Base-by-base conservation (phyloP, 2,329 filamentous ascomycete genomes). In the Pseudogymnoascus sp. region DNA sequence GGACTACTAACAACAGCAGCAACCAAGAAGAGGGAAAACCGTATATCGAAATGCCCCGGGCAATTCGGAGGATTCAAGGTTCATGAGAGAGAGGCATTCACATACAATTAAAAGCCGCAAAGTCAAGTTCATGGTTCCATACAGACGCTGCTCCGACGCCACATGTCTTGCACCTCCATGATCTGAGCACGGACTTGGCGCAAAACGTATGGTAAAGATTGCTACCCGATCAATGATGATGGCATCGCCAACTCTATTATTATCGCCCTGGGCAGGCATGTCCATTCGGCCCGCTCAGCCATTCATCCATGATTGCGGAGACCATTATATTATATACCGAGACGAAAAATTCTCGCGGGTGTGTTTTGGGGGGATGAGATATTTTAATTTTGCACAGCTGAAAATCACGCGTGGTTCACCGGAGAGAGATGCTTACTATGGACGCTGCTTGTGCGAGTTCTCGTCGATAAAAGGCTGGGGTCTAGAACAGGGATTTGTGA, bases 401-500 rank as follows among this genome's bases (percentile, higher is more conserved):
- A 52, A 49, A 52, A 52, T 52, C 43, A 52, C 43, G 28, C 43
- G 43, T 25, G 8, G 5, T n/a, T 8, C 43, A 28, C 21, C 18
- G 12, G 41, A 28, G 23, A 14, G 23, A 7, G 7, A 49, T 28
- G 23, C 43, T 49, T 7, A 28, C 23, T 8, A 16, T 16, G 23
- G 14, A 7, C 5, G 43, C 23, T 52, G 23, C 23, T 52, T 52
- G 23, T 52, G 43, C 23, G 23, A 52, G 43, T 12, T 12, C 18
- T 52, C 6, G 23, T 28, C 23, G 14, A 16, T 11, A 12, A 16
- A 6, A n/a, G 43, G 23, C 23, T 14, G 41, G 11, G 16, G 38
- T 52, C 43, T 52, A 52, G 43, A 52, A 52, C 43, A 52, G 43
- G 43, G 43, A 52, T 52, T 52, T 52, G 7, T 52, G 43, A 52